Evolutionary conservation across 306 rosid species (phyloP).

Genomic region (Prunus kanzakura): DNA sequence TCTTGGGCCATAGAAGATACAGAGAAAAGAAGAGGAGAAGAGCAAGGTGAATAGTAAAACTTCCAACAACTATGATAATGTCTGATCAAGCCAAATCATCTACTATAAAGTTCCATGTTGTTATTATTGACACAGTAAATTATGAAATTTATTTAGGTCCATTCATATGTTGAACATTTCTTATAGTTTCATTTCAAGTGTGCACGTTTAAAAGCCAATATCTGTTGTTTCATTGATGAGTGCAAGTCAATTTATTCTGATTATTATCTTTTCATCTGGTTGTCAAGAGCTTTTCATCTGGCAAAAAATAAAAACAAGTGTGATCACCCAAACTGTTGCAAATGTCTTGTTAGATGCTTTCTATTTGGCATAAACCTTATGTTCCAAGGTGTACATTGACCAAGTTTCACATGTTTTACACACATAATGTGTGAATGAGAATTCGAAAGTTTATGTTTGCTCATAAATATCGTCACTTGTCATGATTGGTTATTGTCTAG

Average conservation of each 20-base stretch:
- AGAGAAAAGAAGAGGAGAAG: neutral
- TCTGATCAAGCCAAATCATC: too few relatives aligned
- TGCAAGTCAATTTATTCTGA: conserved; percentile 1
- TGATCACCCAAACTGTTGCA: neutral
- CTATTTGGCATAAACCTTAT: neutral
- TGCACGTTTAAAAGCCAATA: neutral
- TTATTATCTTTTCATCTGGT: conserved; percentile 45
- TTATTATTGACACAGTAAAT: too few relatives aligned
- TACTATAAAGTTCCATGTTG: too few relatives aligned
- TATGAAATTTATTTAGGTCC: too few relatives aligned
- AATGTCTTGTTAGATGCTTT: neutral
- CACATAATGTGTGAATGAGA: neutral
- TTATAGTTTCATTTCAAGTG: neutral
- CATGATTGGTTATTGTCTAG: neutral
- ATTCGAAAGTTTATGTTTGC: neutral
- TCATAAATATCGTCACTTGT: neutral
- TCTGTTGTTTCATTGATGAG: neutral
- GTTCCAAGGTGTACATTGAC: neutral
- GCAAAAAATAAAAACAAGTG: conserved; percentile 73
- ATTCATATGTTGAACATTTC: neutral
- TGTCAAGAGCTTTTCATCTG: conserved; percentile 98
- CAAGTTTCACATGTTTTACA: neutral
- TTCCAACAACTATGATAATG: neutral
- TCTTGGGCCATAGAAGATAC: neutral
- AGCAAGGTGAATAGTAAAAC: neutral